Base-by-base conservation (phyloP, 2,329 filamentous ascomycete species). In the Huntiella omanensis region DNA sequence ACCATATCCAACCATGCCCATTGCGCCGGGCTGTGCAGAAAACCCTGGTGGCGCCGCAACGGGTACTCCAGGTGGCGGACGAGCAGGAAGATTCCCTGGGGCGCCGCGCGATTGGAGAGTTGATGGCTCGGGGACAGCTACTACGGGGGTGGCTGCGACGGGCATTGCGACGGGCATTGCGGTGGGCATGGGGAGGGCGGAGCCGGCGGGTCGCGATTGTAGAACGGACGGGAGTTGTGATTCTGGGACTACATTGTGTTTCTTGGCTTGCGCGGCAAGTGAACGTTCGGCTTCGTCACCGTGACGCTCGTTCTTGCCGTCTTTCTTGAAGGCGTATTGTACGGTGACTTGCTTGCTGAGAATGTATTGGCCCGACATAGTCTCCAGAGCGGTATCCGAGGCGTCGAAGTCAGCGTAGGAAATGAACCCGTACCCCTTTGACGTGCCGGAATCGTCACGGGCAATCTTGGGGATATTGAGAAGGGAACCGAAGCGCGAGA, bases 251-350 rank as follows among this genome's bases (percentile, higher is more conserved):
- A 98, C 83, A 56, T 94, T 94, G 61, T 95, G 84, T 59, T 87
- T 88, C 64, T 88, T 88, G 48, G 87, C 91, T 63, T 95, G 83
- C 22, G 82, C 79, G 28, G 91, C 91, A 40, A 98, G 74, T 67
- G 85, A 82, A 57, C 91, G 73, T 64, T 98, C 91, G 28, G 91
- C 91, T 55, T 86, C 75, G 60, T 98, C 91, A 55, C 91, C 91
- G 59, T 98, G 91, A 49, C 91, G 72, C 65, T 96, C 88, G 55
- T 88, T 88, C 65, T 94, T 94, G 54, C 91, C 91, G 57, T 98
- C 91, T 64, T 96, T 96, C 71, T 98, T 98, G 73, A 94, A 96
- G 35, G 91, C 91, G 62, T 96, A 98, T 63, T 96, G 88, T 39
- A 98, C 91, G 2, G 82, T 83, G 55, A 96, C 81, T 62, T 94